Evolutionary conservation across 768 basidiomycete genomes (phyloP).

Genomic region (Coprinopsis sp.): DNA sequence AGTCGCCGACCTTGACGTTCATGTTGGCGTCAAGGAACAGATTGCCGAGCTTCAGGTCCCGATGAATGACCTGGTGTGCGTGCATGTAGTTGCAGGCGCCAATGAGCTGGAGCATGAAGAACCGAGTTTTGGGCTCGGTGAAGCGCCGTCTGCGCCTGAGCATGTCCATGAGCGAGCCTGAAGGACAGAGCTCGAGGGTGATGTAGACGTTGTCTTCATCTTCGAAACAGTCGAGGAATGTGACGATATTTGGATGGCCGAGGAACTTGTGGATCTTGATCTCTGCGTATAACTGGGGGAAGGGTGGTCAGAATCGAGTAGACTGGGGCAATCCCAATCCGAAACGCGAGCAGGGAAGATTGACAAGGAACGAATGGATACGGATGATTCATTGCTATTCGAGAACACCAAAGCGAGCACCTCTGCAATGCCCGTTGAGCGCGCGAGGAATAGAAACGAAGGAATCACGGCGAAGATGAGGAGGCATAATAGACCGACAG

Average conservation of each 20-base stretch:
- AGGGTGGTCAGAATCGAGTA: too few species aligned
- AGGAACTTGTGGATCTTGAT: conserved; percentile 96
- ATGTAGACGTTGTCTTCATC: conserved; percentile 96
- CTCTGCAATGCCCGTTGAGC: too few species aligned
- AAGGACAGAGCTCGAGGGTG: conserved; percentile 88
- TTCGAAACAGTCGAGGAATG: conserved; percentile 92
- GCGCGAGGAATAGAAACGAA: too few species aligned
- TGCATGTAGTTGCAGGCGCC: conserved; percentile 99
- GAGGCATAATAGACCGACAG: too few species aligned
- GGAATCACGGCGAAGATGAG: too few species aligned
- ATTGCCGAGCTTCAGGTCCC: conserved; percentile 95
- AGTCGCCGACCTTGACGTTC: conserved; percentile 97
- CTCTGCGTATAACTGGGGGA: conserved; percentile 85
- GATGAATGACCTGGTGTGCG: conserved; percentile 91
- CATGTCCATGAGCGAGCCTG: conserved; percentile 89
- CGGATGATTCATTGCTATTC: too few species aligned
- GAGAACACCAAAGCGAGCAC: too few species aligned
- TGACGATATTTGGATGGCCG: conserved; percentile 88
- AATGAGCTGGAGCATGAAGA: conserved; percentile 90
- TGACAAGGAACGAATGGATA: not conserved
- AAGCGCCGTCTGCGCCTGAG: conserved; percentile 82
- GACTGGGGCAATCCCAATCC: too few species aligned
- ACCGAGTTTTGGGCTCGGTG: conserved; percentile 89
- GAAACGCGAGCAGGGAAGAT: not conserved
- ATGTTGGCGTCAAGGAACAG: conserved; percentile 87